Conservation (phyloP, 768 basidiomycete species). For the Guyanaporus albipodus region DNA sequence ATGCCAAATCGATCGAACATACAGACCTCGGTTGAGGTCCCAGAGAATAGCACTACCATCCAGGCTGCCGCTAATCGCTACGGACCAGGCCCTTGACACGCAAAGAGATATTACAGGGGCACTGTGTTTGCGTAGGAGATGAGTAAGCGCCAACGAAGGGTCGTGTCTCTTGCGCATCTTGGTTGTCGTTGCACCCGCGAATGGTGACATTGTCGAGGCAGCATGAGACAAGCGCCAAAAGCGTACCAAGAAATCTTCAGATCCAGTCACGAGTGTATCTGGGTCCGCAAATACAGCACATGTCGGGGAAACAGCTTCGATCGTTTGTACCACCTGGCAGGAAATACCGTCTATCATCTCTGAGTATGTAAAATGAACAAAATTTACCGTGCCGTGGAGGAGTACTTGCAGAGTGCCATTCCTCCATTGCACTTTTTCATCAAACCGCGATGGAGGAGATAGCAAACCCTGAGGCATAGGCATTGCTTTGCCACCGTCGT, state of each 20-base stretch:
- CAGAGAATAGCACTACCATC: conserved; percentile 86
- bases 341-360: conserved; percentile 1
- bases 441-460: conserved; percentile 52
- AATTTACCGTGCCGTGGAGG: conserved; percentile 55
- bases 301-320: conserved; percentile 68
- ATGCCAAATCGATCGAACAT: conserved; percentile 80
- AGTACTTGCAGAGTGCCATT: conserved; percentile 57
- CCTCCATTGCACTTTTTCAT: conserved; percentile 72
- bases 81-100: conserved; percentile 77
- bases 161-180: conserved; percentile 22
- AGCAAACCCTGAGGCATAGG: conserved; percentile 60
- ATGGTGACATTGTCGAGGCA: conserved; percentile 14
- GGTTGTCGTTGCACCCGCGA: conserved; percentile 13
- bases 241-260: conserved; percentile 75
- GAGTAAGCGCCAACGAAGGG: conserved; percentile 44
- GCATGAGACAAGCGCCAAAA: conserved; percentile 64
- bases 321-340: conserved; percentile 63
- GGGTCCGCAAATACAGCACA: conserved; percentile 79
- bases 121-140: conserved; percentile 80
- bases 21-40: conserved; percentile 84
- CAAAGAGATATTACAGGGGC: conserved; percentile 63
- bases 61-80: conserved; percentile 77
- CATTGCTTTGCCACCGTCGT: conserved; percentile 43
- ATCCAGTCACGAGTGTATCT: conserved; percentile 73
- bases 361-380: not conserved